Evolutionary conservation across 148 eudicot species (phyloP), one percentile per base, ranked within the genome.

Genomic region (Chenopodium quinoa): DNA sequence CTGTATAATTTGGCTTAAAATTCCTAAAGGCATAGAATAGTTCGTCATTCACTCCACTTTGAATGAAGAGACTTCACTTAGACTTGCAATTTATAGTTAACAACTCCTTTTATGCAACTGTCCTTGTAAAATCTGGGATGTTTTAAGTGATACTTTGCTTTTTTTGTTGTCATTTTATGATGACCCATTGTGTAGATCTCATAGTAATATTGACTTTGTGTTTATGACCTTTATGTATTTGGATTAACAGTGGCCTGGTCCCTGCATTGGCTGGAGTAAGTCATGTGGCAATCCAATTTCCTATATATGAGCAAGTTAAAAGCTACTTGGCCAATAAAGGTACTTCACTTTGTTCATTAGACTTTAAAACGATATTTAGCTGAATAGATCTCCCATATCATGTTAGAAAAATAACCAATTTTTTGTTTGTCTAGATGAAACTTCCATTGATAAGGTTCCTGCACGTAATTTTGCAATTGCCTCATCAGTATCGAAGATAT

Each of bases 231-330:
- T 32, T 83, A 2, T 65, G 69, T 65, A 68, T 81, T 73, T 78
- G 79, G 40, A 82, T 66, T 70, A 34, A 75, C 93, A 96, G 98
- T 80, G 99, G 99, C 79, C 90, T 92, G 77, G 93, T 96, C 79
- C 99, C 99, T 85, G 97, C 98, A 72, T 85, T 96, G 87, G 99
- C 93, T 82, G 98, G 99, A 83, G 81, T 94, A 63, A 93, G 93
- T 89, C 99, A 96, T 85, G 97, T 96, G 29, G 98, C 99, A 47
- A 96, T 96, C 70, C 98, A 96, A 72, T 94, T 96, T 82, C 99
- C 99, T 52, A 81, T 88, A 37, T 96, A 92, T 75, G 98, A 94
- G 88, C 92, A 92, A 87, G 89, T 96, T 77, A 96, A 91, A 89
- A 52, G 83, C 48, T 94, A 96, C 84, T 83, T 96, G 90, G 98